Conservation (phyloP, 805 yeast species). For the Diddensiella santjacobensis region DNA sequence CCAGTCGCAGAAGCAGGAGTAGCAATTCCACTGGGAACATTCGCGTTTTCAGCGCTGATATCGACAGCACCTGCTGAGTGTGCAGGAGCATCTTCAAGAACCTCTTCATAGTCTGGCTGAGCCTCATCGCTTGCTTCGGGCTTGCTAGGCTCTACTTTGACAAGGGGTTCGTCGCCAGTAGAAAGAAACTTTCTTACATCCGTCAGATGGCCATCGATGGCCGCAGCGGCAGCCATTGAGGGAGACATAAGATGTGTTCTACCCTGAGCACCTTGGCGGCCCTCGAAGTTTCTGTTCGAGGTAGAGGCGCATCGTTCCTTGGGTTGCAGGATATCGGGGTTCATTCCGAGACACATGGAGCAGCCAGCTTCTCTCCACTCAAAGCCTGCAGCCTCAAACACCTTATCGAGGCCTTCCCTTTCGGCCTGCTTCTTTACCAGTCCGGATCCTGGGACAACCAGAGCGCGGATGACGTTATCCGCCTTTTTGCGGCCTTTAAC, state of each 20-base stretch:
- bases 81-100: slow-evolving; percentile 48
- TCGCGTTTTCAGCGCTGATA: slow-evolving; percentile 18
- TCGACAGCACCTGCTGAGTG: slow-evolving; percentile 56
- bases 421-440: slow-evolving; percentile 92
- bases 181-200: slow-evolving; percentile 78
- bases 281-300: slow-evolving; percentile 97
- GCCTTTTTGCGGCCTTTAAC: slow-evolving; percentile 90
- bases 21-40: slow-evolving; percentile 20
- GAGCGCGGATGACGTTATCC: slow-evolving; percentile 63
- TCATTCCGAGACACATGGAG: slow-evolving; percentile 99
- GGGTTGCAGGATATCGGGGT: slow-evolving; percentile 93
- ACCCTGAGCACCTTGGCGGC: slow-evolving; percentile 96
- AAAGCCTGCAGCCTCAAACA: slow-evolving; percentile 89
- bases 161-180: slow-evolving; percentile 33
- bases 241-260: slow-evolving; percentile 98
- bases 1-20: slow-evolving; percentile 44
- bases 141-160: slow-evolving; percentile 33
- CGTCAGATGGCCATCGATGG: slow-evolving; percentile 80
- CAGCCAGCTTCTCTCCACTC: slow-evolving; percentile 99
- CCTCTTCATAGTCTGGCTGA: slow-evolving; percentile 33
- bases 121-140: slow-evolving; percentile 39
- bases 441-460: slow-evolving; percentile 98
- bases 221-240: slow-evolving; percentile 99
- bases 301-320: slow-evolving; percentile 98
- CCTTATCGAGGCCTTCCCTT: slow-evolving; percentile 86